These are phyloP conservation scores for Silene uniflora DNA, from an alignment of 148 eudicot genomes.

Conservation along the genomic window DNA sequence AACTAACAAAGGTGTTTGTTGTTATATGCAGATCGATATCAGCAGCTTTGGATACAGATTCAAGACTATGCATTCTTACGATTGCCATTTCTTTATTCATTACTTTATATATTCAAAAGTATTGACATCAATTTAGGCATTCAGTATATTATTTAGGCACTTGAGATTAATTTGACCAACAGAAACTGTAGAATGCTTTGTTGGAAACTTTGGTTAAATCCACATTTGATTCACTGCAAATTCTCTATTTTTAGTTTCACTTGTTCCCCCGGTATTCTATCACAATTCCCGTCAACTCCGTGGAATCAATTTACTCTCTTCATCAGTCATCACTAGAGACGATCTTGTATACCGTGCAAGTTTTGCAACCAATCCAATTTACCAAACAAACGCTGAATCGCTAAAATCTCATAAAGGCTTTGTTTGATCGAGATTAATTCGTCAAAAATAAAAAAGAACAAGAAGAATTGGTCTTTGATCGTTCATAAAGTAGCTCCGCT, in stretches of 20 bases:
- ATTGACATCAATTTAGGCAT: constrained; percentile 19
- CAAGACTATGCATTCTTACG: constrained; percentile 31
- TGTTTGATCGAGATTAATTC: not conserved
- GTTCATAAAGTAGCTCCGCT: no score
- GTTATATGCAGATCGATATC: constrained; percentile 47
- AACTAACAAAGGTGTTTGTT: not conserved
- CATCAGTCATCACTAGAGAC: not conserved
- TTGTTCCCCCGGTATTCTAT: not conserved
- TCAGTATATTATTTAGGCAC: not conserved
- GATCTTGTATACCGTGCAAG: not conserved
- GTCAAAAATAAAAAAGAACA: not conserved
- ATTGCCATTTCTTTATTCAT: constrained; percentile 30
- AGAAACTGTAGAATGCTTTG: not conserved
- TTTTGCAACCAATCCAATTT: not conserved
- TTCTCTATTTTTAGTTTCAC: not conserved
- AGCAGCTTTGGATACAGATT: constrained; percentile 31
- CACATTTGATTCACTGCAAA: not conserved
- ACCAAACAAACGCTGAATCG: not conserved
- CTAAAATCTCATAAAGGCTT: not conserved
- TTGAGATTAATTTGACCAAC: not conserved
- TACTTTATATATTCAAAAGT: constrained; percentile 36
- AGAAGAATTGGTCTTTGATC: no score
- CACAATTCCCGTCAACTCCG: no score
- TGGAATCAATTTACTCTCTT: no score
- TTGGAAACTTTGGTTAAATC: not conserved